Base-by-base conservation (phyloP, 352 stramenopile species). In the Peronospora belbahrii region DNA sequence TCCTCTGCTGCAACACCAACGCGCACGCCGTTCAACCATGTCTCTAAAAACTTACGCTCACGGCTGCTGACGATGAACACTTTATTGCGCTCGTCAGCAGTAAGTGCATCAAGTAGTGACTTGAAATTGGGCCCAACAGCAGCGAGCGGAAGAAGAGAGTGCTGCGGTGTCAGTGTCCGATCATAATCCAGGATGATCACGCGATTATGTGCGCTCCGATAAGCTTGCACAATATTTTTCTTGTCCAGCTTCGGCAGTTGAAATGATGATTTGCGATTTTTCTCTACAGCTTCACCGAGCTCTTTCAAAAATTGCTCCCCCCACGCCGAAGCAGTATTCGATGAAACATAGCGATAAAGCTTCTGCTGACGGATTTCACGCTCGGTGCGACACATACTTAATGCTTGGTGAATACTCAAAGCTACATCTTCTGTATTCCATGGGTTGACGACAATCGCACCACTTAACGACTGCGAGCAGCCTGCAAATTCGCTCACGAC, bases 111-210 rank as follows among this genome's bases (percentile, higher is more conserved):
- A n/a, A 91, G 56, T 6, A 90, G 42, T 3, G 60, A 68, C 62
- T 85, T 86, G 55, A 89, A 86, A 52, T 85, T 84, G 7, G 75
- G 78, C 0, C 76, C 75, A 1, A 90, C 77, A 1, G 77, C 80
- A 4, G 85, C 85, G 4, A 94, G 65, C 39, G 83, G 79, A 36
- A 90, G 56, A 32, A 94, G 59, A 17, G 73, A 85, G 33, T 85
- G 73, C 50, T 92, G 76, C 6, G 74, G 72, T 10, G 63, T 84
- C 25, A 95, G 71, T 27, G 84, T 92, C 6, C 83, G 76, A 48
- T 95, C 84, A 53, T 95, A 95, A 46, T 95, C 84, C 46, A 89
- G 47, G 47, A 95, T 88, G 41, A 95, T 92, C 18, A 95, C 67
- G 1, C 84, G 76, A 45, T 91, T 94, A 39, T 78, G 60, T 9